Evolutionary conservation across 106 monocot genomes (phyloP).

Genomic region (Apostasia shenzhenica): DNA sequence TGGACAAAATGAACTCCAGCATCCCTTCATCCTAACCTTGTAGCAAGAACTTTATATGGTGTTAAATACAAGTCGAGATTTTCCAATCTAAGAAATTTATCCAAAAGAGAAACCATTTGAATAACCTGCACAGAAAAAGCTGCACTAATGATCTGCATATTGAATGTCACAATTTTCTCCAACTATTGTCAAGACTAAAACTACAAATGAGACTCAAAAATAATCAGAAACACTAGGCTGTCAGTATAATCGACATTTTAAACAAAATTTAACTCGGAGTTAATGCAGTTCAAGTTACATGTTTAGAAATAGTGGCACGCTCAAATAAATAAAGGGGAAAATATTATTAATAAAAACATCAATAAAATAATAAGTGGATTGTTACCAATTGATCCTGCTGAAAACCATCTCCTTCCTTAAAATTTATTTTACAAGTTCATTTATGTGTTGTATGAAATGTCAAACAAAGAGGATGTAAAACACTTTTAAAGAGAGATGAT

Average conservation of each 20-base stretch:
- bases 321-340: no score
- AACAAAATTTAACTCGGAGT: no score
- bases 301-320: no score
- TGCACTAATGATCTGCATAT: not conserved
- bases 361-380: not conserved
- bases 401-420: conserved; percentile 96
- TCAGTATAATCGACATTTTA: no score
- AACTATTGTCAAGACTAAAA: not conserved
- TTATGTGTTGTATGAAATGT: conserved; percentile 73
- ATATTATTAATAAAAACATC: not conserved
- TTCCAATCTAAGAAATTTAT: conserved; percentile 87
- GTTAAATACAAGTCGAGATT: conserved; percentile 95
- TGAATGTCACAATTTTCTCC: not conserved
- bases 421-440: conserved; percentile 80
- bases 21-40: conserved; percentile 97
- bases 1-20: conserved; percentile 97
- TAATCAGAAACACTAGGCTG: not conserved
- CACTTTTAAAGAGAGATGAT: conserved; percentile 96
- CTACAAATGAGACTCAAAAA: conserved; percentile 3
- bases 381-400: conserved; percentile 95
- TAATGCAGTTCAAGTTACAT: no score
- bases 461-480: conserved; percentile 73
- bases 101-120: conserved; percentile 99
- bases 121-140: conserved; percentile 49
- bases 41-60: conserved; percentile 92